Evolutionary conservation across 768 basidiomycete species (phyloP).

Genomic region (Tephrocybe sp.): DNA sequence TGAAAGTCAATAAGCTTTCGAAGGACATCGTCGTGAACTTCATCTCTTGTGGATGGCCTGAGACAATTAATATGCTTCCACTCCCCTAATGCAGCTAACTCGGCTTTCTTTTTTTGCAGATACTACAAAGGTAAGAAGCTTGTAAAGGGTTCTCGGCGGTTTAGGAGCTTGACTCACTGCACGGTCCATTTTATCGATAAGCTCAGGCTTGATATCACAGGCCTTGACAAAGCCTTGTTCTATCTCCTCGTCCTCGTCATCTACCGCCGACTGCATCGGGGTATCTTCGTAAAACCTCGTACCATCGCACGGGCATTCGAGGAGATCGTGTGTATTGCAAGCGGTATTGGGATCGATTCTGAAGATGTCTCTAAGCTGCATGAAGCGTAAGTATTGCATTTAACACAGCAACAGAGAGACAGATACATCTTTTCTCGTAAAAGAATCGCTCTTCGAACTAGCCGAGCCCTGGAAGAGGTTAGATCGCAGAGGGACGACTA

Average conservation of each 20-base stretch:
- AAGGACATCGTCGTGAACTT: conserved; percentile 66
- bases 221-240: conserved; percentile 61
- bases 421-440: conserved; percentile 80
- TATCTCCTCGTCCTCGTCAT: conserved; percentile 21
- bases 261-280: conserved; percentile 6
- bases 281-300: conserved; percentile 20
- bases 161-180: conserved; percentile 36
- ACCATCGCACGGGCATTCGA: conserved; percentile 71
- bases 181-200: conserved; percentile 45
- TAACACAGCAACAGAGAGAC: neutral
- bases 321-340: conserved; percentile 91
- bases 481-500: neutral
- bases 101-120: conserved; percentile 62
- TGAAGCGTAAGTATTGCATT: neutral
- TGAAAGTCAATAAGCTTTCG: conserved; percentile 38
- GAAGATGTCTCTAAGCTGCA: conserved; percentile 88
- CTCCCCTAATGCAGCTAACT: conserved; percentile 68
- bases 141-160: neutral
- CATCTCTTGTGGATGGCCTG: conserved; percentile 35
- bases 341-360: conserved; percentile 73
- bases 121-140: conserved; percentile 41
- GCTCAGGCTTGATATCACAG: conserved; percentile 51
- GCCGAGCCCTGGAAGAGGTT: conserved; percentile 26
- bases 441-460: conserved; percentile 76
- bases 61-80: conserved; percentile 88